Conservation (phyloP, 176 grass and related monocot species). For the Aechmea fasciata region DNA sequence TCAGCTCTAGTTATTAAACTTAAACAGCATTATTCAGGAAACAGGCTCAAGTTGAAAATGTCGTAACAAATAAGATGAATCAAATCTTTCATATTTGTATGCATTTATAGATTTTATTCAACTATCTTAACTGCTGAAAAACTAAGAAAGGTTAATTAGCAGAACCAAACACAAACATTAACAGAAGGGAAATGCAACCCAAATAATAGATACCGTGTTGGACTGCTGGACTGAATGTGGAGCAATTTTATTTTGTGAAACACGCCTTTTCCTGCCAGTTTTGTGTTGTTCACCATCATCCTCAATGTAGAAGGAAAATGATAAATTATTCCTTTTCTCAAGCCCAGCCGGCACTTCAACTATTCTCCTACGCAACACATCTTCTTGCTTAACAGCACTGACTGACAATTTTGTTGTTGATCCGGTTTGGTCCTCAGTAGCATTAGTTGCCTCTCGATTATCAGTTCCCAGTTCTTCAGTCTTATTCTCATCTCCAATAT, state of each 20-base stretch:
- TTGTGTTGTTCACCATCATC: constrained; percentile 36
- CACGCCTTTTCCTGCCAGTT: constrained; percentile 19
- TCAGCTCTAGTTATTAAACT: too few relatives aligned
- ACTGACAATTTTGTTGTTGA: constrained; percentile 40
- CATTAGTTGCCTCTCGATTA: constrained; percentile 39
- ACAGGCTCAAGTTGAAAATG: too few relatives aligned
- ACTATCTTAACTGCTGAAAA: too few relatives aligned
- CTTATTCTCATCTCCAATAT: constrained; percentile 49
- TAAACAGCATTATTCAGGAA: too few relatives aligned
- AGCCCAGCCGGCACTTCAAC: constrained; percentile 68
- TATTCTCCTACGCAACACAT: constrained; percentile 25
- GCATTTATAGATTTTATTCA: too few relatives aligned
- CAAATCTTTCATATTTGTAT: too few relatives aligned
- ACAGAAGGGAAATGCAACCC: too few relatives aligned
- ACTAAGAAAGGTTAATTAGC: too few relatives aligned
- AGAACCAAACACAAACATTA: too few relatives aligned
- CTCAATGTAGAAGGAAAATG: constrained; percentile 75
- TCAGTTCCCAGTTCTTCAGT: constrained; percentile 46
- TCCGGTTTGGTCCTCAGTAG: constrained; percentile 45
- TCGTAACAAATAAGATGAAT: too few relatives aligned
- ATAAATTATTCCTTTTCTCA: constrained; percentile 53
- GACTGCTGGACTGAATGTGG: constrained; percentile 19
- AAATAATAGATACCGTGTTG: too few relatives aligned
- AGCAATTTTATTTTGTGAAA: constrained; percentile 34
- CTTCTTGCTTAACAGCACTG: constrained; percentile 32